Conservation (phyloP, 306 rosid genomes). For the Ochetophila trinervis region DNA sequence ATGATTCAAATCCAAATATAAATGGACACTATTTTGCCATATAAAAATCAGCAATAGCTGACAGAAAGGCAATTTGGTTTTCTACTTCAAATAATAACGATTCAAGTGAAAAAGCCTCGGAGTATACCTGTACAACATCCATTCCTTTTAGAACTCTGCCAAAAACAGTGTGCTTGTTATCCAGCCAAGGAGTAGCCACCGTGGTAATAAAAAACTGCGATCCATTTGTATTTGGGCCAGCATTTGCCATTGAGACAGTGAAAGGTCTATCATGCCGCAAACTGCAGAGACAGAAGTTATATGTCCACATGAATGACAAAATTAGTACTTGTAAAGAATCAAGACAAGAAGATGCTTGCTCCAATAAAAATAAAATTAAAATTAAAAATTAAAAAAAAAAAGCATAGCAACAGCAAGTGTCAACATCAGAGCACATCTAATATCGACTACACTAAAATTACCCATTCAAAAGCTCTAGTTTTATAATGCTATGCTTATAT, state of each 20-base stretch:
- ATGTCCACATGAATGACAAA: slow-evolving; percentile 13
- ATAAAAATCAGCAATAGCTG: neutral
- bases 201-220: slow-evolving; percentile 98
- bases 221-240: slow-evolving; percentile 88
- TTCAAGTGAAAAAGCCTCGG: slow-evolving; percentile 12
- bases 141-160: slow-evolving; percentile 92
- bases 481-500: neutral
- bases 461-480: neutral
- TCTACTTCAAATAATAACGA: slow-evolving; percentile 10
- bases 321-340: neutral
- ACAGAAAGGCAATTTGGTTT: neutral
- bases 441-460: neutral
- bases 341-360: neutral
- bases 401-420: neutral
- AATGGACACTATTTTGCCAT: too few species aligned
- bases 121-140: slow-evolving; percentile 93
- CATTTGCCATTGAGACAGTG: slow-evolving; percentile 97
- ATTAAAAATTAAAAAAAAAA: neutral
- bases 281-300: slow-evolving; percentile 45
- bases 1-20: too few species aligned
- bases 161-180: slow-evolving; percentile 94
- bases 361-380: too few species aligned
- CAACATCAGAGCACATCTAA: neutral
- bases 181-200: slow-evolving; percentile 98
- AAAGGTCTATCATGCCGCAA: slow-evolving; percentile 96